Base-by-base conservation (phyloP, 805 yeast species). In the Wickerhamomyces queroliae region DNA sequence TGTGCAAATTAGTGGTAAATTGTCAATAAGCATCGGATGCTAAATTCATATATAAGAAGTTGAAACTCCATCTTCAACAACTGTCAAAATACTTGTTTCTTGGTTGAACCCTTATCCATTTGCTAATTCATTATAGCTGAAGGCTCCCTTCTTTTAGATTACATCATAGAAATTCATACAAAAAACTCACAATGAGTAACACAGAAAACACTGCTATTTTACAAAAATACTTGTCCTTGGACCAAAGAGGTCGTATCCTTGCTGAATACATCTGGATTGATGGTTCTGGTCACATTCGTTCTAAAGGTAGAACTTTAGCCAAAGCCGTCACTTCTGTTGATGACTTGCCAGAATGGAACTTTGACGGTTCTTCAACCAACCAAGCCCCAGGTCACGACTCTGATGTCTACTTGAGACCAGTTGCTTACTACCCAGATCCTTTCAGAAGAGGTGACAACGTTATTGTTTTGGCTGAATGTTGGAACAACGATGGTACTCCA, bases 181-280 rank as follows among this genome's bases (percentile, higher is more conserved):
- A 30, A 32, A 17, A 26, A n/a, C 31, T 25, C 15, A 24, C 25
- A 40, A 53, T 52, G 57, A 7, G 36, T 20, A 32, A 23, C 36
- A 52, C 60, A 43, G 70, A 67, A 56, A 85, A 88, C 72, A 82
- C 95, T 41, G 76, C 82, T 45, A 83, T 87, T 47, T 74, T 91
- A 59, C 75, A 80, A 59, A 91, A 90, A 70, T 91, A 91, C 62
- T 61, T 84, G 48, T 83, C 76, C 53, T 76, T 93, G 55, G 83
- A 81, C 65, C 97, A 90, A 74, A 75, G 79, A 53, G 96, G 95
- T 49, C 74, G 73, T 58, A 73, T 91, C 49, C 75, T 93, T 52
- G 99, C 99, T 48, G 99, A 93, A 69, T 93, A 93, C 72, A 81
- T 93, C 65, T 93, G 99, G 99, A 83, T 93, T 53, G 99, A 93